Conservation (phyloP, 2,329 filamentous ascomycete species). For the Aspergillus floridensis region DNA sequence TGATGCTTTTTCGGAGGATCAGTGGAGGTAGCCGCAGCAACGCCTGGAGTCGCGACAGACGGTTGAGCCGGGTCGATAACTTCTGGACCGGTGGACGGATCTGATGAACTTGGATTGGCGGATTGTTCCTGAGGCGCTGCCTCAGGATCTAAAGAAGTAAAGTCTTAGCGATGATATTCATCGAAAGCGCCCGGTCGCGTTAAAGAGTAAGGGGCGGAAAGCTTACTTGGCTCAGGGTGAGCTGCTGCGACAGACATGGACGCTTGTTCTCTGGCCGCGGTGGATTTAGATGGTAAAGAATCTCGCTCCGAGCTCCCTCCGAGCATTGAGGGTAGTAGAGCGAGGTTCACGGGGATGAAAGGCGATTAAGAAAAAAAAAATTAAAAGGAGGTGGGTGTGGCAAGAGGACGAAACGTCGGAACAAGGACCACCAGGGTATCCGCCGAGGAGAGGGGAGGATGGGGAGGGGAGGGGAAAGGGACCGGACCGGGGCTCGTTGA, state of each 20-base stretch:
- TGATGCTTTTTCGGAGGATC: slow-evolving; percentile 38
- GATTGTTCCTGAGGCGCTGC: slow-evolving; percentile 23
- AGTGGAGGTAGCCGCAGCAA: slow-evolving; percentile 17
- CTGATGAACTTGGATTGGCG: slow-evolving; percentile 22
- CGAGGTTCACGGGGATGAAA: slow-evolving; percentile 16
- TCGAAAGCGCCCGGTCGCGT: not conserved
- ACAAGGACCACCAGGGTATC: slow-evolving; percentile 23
- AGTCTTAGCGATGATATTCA: slow-evolving; percentile 12
- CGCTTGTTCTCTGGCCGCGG: slow-evolving; percentile 29
- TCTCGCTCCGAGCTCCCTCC: slow-evolving; percentile 34
- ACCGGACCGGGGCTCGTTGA: not conserved
- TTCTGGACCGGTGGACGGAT: slow-evolving; percentile 19
- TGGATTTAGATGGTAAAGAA: slow-evolving; percentile 30
- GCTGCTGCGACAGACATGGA: slow-evolving; percentile 35
- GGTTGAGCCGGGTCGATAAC: slow-evolving; percentile 11
- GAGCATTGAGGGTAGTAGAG: slow-evolving; percentile 33
- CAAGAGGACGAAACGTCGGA: slow-evolving; percentile 11
- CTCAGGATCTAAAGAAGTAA: slow-evolving; percentile 25
- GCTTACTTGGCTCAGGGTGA: slow-evolving; percentile 30
- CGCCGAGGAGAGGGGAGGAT: slow-evolving; percentile 18
- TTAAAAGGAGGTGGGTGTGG: slow-evolving; percentile 10
- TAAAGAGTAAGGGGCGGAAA: not conserved
- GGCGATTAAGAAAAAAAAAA: slow-evolving; percentile 3
- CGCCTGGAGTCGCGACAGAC: slow-evolving; percentile 17
- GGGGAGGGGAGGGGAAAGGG: slow-evolving; percentile 10